Base-by-base conservation (phyloP, 257 asterid genomes). In the Jacaranda copaia region DNA sequence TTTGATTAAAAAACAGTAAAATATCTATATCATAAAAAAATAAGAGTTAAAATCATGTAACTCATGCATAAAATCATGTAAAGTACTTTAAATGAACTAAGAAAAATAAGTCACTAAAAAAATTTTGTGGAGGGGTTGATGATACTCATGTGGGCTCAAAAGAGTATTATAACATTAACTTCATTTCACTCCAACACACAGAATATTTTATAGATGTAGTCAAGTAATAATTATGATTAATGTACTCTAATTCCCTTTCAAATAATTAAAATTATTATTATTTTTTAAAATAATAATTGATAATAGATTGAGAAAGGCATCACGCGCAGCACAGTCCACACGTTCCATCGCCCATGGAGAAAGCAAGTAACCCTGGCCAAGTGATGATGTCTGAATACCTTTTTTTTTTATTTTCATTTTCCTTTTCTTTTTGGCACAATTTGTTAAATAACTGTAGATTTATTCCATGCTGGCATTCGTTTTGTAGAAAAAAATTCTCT, bases 181-280 rank as follows among this genome's bases (percentile, higher is more conserved):
- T 80, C 7, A 70, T 75, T 70, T 53, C 45, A 80, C 84, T 80
- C 81, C 74, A 80, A 61, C 77, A 62, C 16, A 62, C 18, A 74
- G n/a, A 59, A 5, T 4, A 15, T 68, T 8, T 16, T 3, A 43
- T 55, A 16, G 20, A 20, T 49, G 15, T 57, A 48, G 71, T 48
- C 74, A 59, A 16, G 42, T 61, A 62, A 75, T 76, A 11, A 25
- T 25, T 25, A 81, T 81, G 78, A 75, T 75, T 40, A 60, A 43
- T 35, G 56, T 57, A 16, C 43, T 43, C 67, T 51, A 79, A 72
- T 72, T 35, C 11, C 13, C 4, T 68, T 69, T 52, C 13, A 69
- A 42, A 35, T 55, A 43, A 52, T 61, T 70, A 5, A 6, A 35
- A 6, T 61, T 35, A 1, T 1, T 20, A 60, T 10, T 10, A 40